Conservation (phyloP, 139 green algal genomes). For the Diplosphaera chodatii region DNA sequence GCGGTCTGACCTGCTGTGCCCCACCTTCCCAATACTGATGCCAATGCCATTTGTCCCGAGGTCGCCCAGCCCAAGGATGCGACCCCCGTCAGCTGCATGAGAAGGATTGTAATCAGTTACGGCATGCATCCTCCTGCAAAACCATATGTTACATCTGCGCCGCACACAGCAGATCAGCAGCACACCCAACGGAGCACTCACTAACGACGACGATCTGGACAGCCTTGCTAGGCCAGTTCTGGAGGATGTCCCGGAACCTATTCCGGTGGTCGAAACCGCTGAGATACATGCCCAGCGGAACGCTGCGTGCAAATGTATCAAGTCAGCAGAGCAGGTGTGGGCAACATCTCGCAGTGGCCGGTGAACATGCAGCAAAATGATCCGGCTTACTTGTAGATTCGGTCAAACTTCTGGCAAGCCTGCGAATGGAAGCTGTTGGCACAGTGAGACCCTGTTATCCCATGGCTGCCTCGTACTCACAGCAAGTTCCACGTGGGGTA, state of each 20-base stretch:
- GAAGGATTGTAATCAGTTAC: background rate
- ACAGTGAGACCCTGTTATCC: too few species aligned
- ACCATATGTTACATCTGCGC: too few species aligned
- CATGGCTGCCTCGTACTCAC: too few species aligned
- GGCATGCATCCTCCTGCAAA: too few species aligned
- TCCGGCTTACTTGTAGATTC: conserved; percentile 24
- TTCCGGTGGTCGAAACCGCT: conserved; percentile 36
- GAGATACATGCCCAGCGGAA: conserved; percentile 49
- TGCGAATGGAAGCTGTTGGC: too few species aligned
- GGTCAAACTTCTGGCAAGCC: conserved; percentile 69
- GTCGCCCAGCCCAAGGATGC: conserved; percentile 55
- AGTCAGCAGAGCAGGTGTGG: too few species aligned
- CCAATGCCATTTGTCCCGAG: conserved; percentile 66
- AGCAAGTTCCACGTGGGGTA: too few species aligned
- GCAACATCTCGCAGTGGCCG: too few species aligned
- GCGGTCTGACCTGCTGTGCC: background rate
- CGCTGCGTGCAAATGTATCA: background rate
- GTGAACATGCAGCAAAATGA: background rate
- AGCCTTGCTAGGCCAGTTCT: conserved; percentile 43
- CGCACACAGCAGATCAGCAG: too few species aligned
- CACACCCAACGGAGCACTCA: conserved; percentile 22
- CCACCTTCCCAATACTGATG: conserved; percentile 49
- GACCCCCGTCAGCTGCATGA: background rate
- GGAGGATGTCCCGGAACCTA: conserved; percentile 29
- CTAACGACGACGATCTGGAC: conserved; percentile 55